Evolutionary conservation across 192 early-diverging fungal species (phyloP), one percentile per base, ranked within the genome.

Genomic region (Backusella liffmaniae): DNA sequence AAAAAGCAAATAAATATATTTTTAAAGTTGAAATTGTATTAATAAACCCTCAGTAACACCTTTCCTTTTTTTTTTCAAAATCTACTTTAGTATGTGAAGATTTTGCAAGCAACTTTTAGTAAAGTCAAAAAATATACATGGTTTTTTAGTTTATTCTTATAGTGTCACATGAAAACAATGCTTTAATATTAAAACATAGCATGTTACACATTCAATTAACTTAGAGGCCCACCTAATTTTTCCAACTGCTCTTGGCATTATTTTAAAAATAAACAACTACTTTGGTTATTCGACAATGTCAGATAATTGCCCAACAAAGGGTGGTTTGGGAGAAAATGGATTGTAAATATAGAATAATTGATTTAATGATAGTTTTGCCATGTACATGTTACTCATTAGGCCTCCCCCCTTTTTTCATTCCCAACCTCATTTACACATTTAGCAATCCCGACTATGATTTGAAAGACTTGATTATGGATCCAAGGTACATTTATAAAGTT

Each of bases 371-470:
- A 6, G 2, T 46, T 13, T 21, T 32, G 2, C 6, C 7, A 49
- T 51, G 4, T 5, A 46, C 37, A 36, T 56, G 10, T 6, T 32
- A 65, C 21, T 36, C 23, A 76, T 44, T 35, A 12, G 2, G 8
- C 30, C 6, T 3, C 32, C 32, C 32, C 3, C 1, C 1, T 32
- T 32, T 32, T 32, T 49, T 66, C 12, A 16, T 23, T 73, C 1
- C 46, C n/a, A 49, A 49, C 18, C 18, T 49, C 18, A 23, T 36
- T 29, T 35, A 16, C 4, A n/a, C 37, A 39, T 3, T 39, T 79
- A 79, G 78, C 13, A 79, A 79, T 41, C 78, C 78, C 37, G 69
- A 74, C 36, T 79, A 75, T 21, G 68, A 75, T 39, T 29, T 79
- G 6, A 79, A 70, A 13, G 67, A 79, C 34, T 36, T 79, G 29